Evolutionary conservation across 768 basidiomycete genomes (phyloP).

Genomic region (Termitomyces sp.): DNA sequence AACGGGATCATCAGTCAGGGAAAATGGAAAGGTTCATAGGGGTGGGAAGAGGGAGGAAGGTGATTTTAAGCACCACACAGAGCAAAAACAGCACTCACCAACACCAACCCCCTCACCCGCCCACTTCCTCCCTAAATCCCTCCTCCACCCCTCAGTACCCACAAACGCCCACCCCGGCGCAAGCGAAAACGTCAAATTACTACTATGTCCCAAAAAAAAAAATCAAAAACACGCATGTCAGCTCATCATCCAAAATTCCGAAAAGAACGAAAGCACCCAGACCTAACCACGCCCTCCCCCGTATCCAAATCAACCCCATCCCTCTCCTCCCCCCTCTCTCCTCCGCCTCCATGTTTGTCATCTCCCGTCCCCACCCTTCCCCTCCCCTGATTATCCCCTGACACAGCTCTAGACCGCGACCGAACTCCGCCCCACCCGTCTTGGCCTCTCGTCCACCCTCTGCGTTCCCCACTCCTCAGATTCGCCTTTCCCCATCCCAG

Average conservation of each 20-base stretch:
- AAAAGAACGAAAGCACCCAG: conserved; percentile 20
- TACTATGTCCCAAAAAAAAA: conserved; percentile 37
- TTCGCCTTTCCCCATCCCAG: conserved; percentile 42
- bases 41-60: too few relatives aligned
- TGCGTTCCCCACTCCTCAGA: conserved; percentile 44
- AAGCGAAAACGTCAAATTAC: conserved; percentile 79
- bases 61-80: too few relatives aligned
- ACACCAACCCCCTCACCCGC: too few relatives aligned
- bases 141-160: conserved; percentile 76
- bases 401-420: conserved; percentile 8
- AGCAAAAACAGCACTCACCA: too few relatives aligned
- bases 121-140: too few relatives aligned
- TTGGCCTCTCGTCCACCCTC: conserved; percentile 66
- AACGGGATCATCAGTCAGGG: too few relatives aligned
- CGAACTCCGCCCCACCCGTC: conserved; percentile 66
- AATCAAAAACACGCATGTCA: neutral
- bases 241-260: neutral
- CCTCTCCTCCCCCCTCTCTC: conserved; percentile 26
- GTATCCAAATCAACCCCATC: conserved; percentile 15
- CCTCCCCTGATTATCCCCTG: neutral
- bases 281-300: conserved; percentile 61
- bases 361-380: too few relatives aligned
- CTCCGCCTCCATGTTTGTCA: conserved; percentile 47
- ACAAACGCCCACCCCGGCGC: conserved; percentile 72
- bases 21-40: too few relatives aligned